Conservation (phyloP, 805 yeast species). For the Wickerhamiella lipophila region DNA sequence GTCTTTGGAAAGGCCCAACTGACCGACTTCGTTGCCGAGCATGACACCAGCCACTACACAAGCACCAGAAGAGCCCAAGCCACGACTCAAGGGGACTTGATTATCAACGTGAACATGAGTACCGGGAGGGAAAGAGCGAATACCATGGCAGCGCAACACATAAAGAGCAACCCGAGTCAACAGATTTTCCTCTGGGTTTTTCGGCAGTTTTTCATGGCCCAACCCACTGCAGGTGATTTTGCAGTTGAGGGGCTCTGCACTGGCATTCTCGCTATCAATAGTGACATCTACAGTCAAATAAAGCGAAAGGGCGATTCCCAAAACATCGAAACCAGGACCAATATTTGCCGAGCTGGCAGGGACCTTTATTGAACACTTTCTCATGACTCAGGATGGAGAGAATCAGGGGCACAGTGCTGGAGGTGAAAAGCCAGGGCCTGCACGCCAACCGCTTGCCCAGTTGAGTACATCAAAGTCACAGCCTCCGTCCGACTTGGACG, state of each 20-base stretch:
- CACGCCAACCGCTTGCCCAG: conserved; percentile 5
- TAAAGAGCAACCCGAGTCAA: conserved; percentile 89
- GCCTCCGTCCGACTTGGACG: too few relatives aligned
- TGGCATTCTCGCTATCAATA: conserved; percentile 39
- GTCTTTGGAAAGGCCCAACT: conserved; percentile 56
- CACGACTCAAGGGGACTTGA: conserved; percentile 94
- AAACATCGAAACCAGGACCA: conserved; percentile 96
- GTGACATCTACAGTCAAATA: conserved; percentile 58
- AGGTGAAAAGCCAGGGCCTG: neutral
- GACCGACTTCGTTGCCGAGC: conserved; percentile 75
- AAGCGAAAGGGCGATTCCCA: conserved; percentile 78
- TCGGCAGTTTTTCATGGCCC: conserved; percentile 71
- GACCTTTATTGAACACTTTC: conserved; percentile 27
- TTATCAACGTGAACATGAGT: conserved; percentile 69
- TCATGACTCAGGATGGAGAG: conserved; percentile 14
- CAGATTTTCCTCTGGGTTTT: conserved; percentile 63
- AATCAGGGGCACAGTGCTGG: neutral
- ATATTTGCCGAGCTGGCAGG: conserved; percentile 98
- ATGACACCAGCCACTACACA: conserved; percentile 96
- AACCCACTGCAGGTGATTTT: conserved; percentile 57
- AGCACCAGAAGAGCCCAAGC: conserved; percentile 94
- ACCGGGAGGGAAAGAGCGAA: conserved; percentile 67
- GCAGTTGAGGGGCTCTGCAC: conserved; percentile 45
- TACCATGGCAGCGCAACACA: conserved; percentile 71
- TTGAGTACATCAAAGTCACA: too few relatives aligned